Percentiles rank a stretch among this genome's conserved stretches.
These are phyloP conservation scores for Coprinopsis marcescibilis DNA, from an alignment of 768 basidiomycete species.

Conservation along the genomic window DNA sequence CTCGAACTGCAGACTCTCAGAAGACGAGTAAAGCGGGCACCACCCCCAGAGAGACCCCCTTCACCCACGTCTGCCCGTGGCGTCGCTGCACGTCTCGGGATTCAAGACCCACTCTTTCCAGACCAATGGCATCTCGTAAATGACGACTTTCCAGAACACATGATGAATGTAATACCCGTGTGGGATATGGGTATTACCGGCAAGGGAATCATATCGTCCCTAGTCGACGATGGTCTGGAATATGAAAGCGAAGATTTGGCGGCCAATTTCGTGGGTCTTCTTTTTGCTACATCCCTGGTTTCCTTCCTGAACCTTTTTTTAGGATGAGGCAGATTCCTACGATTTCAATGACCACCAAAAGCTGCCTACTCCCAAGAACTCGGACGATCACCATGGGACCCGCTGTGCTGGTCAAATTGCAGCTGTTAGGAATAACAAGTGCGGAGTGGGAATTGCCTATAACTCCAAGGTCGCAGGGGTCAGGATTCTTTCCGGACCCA, in stretches of 20 bases:
- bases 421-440: conserved; percentile 86
- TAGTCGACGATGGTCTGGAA: conserved; percentile 96
- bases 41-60: conserved; percentile 47
- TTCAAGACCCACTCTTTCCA: conserved; percentile 77
- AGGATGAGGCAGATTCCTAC: conserved; percentile 86
- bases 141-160: conserved; percentile 70
- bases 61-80: conserved; percentile 34
- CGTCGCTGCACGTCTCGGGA: conserved; percentile 55
- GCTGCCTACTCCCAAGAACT: conserved; percentile 80
- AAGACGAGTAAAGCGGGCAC: conserved; percentile 68
- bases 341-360: conserved; percentile 94
- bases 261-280: conserved; percentile 77
- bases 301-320: conserved; percentile 29
- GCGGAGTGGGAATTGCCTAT: conserved; percentile 93
- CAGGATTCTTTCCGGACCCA: conserved; percentile 91
- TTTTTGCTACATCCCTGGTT: not conserved
- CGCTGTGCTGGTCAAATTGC: conserved; percentile 97
- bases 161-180: conserved; percentile 88
- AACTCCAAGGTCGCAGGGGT: conserved; percentile 88
- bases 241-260: conserved; percentile 82
- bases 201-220: conserved; percentile 75
- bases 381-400: conserved; percentile 95
- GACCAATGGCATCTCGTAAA: conserved; percentile 96
- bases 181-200: conserved; percentile 94
- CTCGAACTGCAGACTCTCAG: conserved; percentile 61